A percentile compares a stretch with the other conserved stretches of the same genome.
These are phyloP conservation scores for Marasmius fiardii DNA, from an alignment of 1,284 basidiomycete genomes.

Conservation along the genomic window DNA sequence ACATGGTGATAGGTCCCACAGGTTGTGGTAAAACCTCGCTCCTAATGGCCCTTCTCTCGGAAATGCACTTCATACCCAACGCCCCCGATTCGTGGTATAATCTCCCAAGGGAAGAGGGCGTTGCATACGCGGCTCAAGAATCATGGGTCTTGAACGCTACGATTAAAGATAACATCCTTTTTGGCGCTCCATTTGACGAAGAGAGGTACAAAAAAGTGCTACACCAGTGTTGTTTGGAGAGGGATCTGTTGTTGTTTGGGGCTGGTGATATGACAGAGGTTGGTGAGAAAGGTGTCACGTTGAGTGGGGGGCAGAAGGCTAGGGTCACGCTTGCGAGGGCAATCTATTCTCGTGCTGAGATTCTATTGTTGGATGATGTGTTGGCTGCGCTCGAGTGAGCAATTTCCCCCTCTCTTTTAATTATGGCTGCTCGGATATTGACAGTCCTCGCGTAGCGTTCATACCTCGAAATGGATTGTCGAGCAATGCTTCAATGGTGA, in stretches of 20 bases:
- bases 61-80: conserved; percentile 59
- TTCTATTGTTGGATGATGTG: conserved; percentile 66
- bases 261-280: conserved; percentile 74
- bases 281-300: conserved; percentile 49
- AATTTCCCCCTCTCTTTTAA: not conserved
- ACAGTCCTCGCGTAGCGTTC: conserved; percentile 38
- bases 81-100: conserved; percentile 58
- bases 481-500: conserved; percentile 73
- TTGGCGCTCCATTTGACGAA: conserved; percentile 72
- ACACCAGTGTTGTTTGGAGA: conserved; percentile 52
- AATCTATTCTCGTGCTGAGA: conserved; percentile 59
- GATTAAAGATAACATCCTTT: conserved; percentile 77
- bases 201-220: conserved; percentile 69
- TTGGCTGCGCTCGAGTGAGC: conserved; percentile 50
- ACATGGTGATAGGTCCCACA: conserved; percentile 61
- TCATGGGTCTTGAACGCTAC: conserved; percentile 68
- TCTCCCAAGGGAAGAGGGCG: conserved; percentile 62
- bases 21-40: conserved; percentile 42
- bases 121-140: conserved; percentile 78
- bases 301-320: conserved; percentile 66
- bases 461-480: conserved; percentile 75
- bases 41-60: conserved; percentile 54
- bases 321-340: conserved; percentile 72
- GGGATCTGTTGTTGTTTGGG: conserved; percentile 58
- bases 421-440: not conserved